Base-by-base conservation (phyloP, 352 stramenopile genomes). In the Phytophthora cryptogea region DNA sequence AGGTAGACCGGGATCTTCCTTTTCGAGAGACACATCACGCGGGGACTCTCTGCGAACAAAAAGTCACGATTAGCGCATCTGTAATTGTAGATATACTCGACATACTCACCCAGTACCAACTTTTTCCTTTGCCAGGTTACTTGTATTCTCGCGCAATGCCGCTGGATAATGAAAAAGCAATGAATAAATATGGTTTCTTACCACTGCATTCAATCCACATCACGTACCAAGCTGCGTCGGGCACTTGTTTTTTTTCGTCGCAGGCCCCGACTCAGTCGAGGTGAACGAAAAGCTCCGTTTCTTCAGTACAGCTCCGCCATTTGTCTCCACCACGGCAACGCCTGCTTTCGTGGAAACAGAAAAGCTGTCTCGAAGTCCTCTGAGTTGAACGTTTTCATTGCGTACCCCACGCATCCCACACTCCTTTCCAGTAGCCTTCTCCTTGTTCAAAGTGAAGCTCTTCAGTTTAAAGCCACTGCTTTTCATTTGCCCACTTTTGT, bases 191-290 rank as follows among this genome's bases (percentile, higher is more conserved):
- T 72, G 47, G 57, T 39, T 26, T 5, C n/a, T 14, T 10, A 5
- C 40, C 13, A 40, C 31, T 11, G 20, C n/a, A 66, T 52, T 49
- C 5, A 40, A 56, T 33, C 16, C 33, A 23, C 9, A 27, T 4
- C 26, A 62, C 42, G 17, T 66, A 76, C 64, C 32, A 32, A 14
- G 30, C 56, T 52, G 43, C 11, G 31, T 16, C 42, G 36, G n/a
- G 9, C 11, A 4, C 39, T 70, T 73, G 27, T 31, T 61, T 33
- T n/a, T 52, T 60, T 77, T 77, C 27, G 32, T 13, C 23, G 40
- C 28, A 49, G 41, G 49, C 5, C 10, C 52, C 11, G 17, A 28
- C 13, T 63, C 56, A n/a, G 44, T 8, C 41, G 68, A 39, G 17
- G 35, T 32, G 13, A 44, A 20, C 17, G 54, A 7, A 49, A 68